These are phyloP conservation scores for Aphanomyces euteiches DNA, from an alignment of 352 stramenopile genomes.

Conservation along the genomic window DNA sequence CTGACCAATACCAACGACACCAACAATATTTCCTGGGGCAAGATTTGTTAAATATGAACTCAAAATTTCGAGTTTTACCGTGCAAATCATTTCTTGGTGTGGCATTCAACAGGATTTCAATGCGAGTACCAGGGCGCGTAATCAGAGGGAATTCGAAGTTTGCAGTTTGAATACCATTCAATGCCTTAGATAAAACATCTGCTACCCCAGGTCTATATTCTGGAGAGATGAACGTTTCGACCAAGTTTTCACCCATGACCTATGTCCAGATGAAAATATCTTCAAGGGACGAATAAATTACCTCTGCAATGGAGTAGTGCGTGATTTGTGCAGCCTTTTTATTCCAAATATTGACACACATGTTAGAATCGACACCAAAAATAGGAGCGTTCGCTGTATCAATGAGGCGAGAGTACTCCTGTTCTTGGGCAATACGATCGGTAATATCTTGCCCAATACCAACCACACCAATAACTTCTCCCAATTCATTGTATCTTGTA, in stretches of 20 bases:
- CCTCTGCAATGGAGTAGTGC: slow-evolving; percentile 69
- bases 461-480: slow-evolving; percentile 45
- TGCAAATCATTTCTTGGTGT: slow-evolving; percentile 61
- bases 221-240: slow-evolving; percentile 80
- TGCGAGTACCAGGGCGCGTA: slow-evolving; percentile 50
- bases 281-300: slow-evolving; percentile 70
- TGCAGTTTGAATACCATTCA: slow-evolving; percentile 69
- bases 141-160: slow-evolving; percentile 90
- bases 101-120: slow-evolving; percentile 75
- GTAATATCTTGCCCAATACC: slow-evolving; percentile 69
- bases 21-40: slow-evolving; percentile 57
- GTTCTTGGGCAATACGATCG: slow-evolving; percentile 54
- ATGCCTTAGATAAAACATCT: slow-evolving; percentile 64
- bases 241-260: slow-evolving; percentile 78
- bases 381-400: slow-evolving; percentile 89
- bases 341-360: slow-evolving; percentile 63
- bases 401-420: slow-evolving; percentile 77
- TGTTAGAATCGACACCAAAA: slow-evolving; percentile 82
- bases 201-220: slow-evolving; percentile 66
- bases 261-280: slow-evolving; percentile 73
- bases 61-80: slow-evolving; percentile 30
- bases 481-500: slow-evolving; percentile 38
- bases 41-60: background rate
- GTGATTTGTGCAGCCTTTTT: slow-evolving; percentile 52
- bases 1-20: slow-evolving; percentile 82